phyloP scores from a whole-genome alignment of 2,329 filamentous ascomycete genomes.

The Scedosporium aurantiacum region DNA sequence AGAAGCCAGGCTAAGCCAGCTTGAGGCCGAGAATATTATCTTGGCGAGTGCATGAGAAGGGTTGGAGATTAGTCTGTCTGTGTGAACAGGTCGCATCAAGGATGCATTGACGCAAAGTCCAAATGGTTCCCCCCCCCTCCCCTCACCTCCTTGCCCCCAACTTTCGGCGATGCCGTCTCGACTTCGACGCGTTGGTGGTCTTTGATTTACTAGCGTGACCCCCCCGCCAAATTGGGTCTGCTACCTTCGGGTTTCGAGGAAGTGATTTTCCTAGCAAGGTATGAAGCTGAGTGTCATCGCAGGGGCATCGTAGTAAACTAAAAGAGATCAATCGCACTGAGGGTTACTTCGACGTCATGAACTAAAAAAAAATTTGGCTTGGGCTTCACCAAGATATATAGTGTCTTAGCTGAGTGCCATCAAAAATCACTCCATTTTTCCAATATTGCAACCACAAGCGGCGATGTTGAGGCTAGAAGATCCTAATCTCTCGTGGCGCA shows the following conservation, averaged over 20 bases:
- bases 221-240: neutral
- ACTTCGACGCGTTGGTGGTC: neutral
- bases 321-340: no score
- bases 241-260: neutral
- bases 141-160: neutral
- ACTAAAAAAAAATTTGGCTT: no score
- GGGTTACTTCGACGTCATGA: no score
- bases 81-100: neutral
- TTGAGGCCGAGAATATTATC: no score
- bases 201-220: neutral
- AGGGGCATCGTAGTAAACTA: no score
- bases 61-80: neutral
- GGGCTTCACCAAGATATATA: no score
- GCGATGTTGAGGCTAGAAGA: neutral
- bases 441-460: neutral
- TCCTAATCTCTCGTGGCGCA: neutral
- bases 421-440: no score
- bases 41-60: neutral
- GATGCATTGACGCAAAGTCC: neutral
- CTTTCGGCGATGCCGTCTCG: neutral
- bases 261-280: neutral
- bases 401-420: no score
- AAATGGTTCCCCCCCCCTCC: neutral
- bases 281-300: no score
- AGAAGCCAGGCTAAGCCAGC: no score